Conservation (phyloP, 257 asterid genomes). For the Solanum microdontum region DNA sequence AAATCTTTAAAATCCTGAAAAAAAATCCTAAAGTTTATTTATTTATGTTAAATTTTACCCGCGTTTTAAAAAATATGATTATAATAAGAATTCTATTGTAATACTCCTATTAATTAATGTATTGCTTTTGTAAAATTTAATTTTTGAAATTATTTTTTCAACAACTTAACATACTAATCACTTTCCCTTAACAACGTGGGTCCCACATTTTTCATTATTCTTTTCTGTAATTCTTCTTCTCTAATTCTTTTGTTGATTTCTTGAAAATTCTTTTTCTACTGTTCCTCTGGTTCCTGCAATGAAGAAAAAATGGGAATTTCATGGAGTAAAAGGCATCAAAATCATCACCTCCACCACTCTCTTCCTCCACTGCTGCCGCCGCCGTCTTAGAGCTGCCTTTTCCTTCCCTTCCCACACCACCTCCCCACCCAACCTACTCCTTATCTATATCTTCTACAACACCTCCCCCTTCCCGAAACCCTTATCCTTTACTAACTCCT, state of each 20-base stretch:
- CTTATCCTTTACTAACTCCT: constrained; percentile 8
- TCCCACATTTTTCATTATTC: neutral
- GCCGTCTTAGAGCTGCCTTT: neutral
- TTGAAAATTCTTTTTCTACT: neutral
- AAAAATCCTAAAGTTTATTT: no score
- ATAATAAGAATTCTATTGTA: no score
- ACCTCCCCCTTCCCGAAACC: constrained; percentile 16
- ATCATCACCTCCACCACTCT: constrained; percentile 17
- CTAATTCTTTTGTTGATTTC: neutral
- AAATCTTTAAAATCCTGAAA: no score
- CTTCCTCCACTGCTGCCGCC: neutral
- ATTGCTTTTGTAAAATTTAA: neutral
- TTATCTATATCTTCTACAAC: constrained; percentile 43
- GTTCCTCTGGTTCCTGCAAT: neutral
- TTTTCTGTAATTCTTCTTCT: neutral
- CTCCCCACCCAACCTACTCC: constrained; percentile 24
- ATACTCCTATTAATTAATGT: no score
- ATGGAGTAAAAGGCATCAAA: constrained; percentile 45
- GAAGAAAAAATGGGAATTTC: constrained; percentile 27
- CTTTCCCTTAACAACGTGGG: neutral
- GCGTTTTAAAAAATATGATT: no score
- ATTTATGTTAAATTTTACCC: no score
- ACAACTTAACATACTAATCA: neutral
- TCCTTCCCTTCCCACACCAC: constrained; percentile 3
- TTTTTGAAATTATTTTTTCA: neutral